phyloP scores from a whole-genome alignment of 805 yeast genomes.

The Ogataea paraovalis region DNA sequence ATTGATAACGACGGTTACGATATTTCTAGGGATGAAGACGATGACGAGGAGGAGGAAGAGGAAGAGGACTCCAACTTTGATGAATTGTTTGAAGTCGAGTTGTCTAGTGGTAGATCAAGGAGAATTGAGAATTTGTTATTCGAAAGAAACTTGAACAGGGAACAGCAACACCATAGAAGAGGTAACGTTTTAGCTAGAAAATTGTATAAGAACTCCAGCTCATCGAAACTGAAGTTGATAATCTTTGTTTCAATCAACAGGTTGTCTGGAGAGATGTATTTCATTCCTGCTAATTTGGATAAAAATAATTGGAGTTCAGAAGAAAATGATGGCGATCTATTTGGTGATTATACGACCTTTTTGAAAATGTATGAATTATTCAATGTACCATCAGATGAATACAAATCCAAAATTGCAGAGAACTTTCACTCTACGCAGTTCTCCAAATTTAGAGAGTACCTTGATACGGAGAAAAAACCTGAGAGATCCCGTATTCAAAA shows the following conservation, averaged over 20 bases:
- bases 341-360: conserved; percentile 28
- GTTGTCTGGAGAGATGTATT: conserved; percentile 30
- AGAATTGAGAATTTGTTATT: conserved; percentile 28
- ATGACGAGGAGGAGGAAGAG: conserved; percentile 20
- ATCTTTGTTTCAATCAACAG: conserved; percentile 29
- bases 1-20: conserved; percentile 11
- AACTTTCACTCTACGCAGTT: conserved; percentile 1
- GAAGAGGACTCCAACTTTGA: conserved; percentile 18
- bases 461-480: conserved; percentile 9
- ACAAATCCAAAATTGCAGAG: neutral
- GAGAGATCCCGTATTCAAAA: conserved; percentile 20
- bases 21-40: conserved; percentile 14
- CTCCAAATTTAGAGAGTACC: conserved; percentile 8
- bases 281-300: conserved; percentile 33
- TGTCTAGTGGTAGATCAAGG: conserved; percentile 30
- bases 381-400: conserved; percentile 4
- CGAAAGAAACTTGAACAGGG: conserved; percentile 22
- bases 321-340: conserved; percentile 31
- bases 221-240: conserved; percentile 19
- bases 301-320: conserved; percentile 32
- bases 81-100: conserved; percentile 23
- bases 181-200: conserved; percentile 23
- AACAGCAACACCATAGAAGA: conserved; percentile 25
- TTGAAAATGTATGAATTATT: conserved; percentile 20
- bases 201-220: conserved; percentile 25